Conservation (phyloP, 805 yeast species). For the Soucietia sequanensis region DNA sequence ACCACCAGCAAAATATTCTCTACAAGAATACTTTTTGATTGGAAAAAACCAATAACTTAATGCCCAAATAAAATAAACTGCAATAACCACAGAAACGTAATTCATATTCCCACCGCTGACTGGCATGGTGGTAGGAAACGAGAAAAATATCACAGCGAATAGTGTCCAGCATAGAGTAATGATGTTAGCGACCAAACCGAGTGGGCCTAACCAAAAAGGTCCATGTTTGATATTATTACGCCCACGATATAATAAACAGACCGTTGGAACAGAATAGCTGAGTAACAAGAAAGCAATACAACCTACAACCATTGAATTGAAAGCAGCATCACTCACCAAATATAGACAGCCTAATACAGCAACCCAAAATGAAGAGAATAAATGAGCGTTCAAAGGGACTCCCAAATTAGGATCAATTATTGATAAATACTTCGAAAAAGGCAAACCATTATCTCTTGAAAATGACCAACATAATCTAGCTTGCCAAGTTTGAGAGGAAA, state of each 20-base stretch:
- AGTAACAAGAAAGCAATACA: slow-evolving; percentile 39
- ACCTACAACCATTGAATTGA: slow-evolving; percentile 33
- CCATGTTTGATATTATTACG: slow-evolving; percentile 39
- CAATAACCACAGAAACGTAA: slow-evolving; percentile 23
- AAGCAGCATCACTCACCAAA: slow-evolving; percentile 38
- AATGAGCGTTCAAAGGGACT: slow-evolving; percentile 40
- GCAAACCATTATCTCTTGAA: slow-evolving; percentile 43
- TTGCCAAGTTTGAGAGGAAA: slow-evolving; percentile 44
- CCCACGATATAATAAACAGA: slow-evolving; percentile 34
- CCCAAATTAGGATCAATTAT: slow-evolving; percentile 36
- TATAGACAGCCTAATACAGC: slow-evolving; percentile 36
- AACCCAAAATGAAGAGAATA: slow-evolving; percentile 32
- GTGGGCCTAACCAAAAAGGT: slow-evolving; percentile 40
- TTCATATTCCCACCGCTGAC: slow-evolving; percentile 23
- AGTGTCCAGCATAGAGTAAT: slow-evolving; percentile 33
- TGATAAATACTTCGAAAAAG: slow-evolving; percentile 38
- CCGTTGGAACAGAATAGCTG: slow-evolving; percentile 35
- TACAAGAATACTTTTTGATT: slow-evolving; percentile 33
- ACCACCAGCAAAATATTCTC: slow-evolving; percentile 44
- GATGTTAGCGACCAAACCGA: slow-evolving; percentile 33
- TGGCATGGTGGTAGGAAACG: slow-evolving; percentile 32
- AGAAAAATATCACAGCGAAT: slow-evolving; percentile 38
- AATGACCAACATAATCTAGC: slow-evolving; percentile 44
- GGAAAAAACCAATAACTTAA: slow-evolving; percentile 45
- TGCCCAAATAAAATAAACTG: slow-evolving; percentile 30